Evolutionary conservation across 1,139 yeast species (phyloP).

Genomic region (Kurtzmaniella quercitrusa): DNA sequence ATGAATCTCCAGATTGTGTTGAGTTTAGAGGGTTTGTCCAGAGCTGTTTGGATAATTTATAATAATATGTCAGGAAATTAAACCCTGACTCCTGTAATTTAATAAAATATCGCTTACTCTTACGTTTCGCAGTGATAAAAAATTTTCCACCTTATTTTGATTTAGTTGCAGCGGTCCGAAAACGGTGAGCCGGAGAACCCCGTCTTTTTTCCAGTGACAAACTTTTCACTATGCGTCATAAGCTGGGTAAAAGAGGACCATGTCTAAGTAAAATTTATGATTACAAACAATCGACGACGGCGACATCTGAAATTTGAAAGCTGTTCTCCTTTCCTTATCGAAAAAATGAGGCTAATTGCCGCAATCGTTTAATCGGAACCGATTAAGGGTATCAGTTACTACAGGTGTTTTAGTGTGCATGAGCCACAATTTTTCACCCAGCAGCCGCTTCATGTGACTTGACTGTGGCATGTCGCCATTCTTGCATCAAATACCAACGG

Average conservation of each 20-base stretch:
- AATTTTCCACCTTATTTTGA: background rate
- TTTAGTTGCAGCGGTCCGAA: background rate
- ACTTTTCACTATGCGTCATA: background rate
- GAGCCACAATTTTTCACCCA: background rate
- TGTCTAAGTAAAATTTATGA: no score
- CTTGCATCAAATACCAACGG: background rate
- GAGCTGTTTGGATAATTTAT: conserved; percentile 17
- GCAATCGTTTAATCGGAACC: background rate
- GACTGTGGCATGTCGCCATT: background rate
- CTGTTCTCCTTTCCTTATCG: no score
- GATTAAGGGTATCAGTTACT: background rate
- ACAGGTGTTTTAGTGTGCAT: background rate
- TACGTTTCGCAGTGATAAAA: background rate
- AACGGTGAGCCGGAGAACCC: background rate
- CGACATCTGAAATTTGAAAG: no score
- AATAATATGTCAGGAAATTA: background rate
- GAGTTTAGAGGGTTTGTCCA: conserved; percentile 23
- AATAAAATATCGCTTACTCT: background rate
- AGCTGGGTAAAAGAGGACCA: background rate
- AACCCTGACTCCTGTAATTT: background rate
- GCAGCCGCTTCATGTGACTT: background rate
- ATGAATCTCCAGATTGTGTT: conserved; percentile 32
- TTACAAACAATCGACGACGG: no score
- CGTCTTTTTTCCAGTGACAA: background rate
- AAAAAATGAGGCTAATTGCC: background rate